phyloP scores from a whole-genome alignment of 2,329 filamentous ascomycete species.

The Pseudocercospora fijiensis region DNA sequence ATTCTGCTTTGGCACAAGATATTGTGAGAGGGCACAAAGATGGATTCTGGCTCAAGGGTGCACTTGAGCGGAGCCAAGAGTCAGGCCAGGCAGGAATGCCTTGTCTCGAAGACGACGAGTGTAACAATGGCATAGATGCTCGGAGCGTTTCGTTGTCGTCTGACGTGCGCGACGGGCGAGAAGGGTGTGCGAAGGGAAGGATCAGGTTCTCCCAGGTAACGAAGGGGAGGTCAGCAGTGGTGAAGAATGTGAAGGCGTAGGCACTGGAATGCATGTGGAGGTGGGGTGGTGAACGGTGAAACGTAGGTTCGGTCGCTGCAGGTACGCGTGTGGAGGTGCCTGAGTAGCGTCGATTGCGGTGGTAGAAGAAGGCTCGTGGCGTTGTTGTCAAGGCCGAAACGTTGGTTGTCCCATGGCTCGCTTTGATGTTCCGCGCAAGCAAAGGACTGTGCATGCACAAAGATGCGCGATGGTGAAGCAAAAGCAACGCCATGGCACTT shows the following conservation, averaged over 20 bases:
- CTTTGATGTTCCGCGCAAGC: neutral
- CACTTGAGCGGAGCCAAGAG: conserved; percentile 26
- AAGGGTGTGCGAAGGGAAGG: neutral
- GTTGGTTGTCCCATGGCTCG: neutral
- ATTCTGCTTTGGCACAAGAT: conserved; percentile 17
- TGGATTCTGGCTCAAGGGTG: conserved; percentile 16
- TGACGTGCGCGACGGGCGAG: conserved; percentile 18
- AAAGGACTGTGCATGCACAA: neutral
- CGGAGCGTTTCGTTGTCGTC: conserved; percentile 15
- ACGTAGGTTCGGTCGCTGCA: too few relatives aligned
- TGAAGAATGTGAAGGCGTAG: conserved; percentile 17
- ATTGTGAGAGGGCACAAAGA: conserved; percentile 14
- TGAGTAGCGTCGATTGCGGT: neutral
- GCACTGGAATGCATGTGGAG: conserved; percentile 21
- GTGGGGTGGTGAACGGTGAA: conserved; percentile 4
- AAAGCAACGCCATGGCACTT: neutral
- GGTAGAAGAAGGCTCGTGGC: neutral
- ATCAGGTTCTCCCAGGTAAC: conserved; percentile 29
- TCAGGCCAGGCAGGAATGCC: conserved; percentile 26
- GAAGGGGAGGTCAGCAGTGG: conserved; percentile 20
- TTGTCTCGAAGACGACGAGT: conserved; percentile 33
- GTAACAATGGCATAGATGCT: conserved; percentile 30
- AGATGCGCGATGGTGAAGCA: neutral
- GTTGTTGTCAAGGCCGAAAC: neutral
- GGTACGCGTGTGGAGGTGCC: neutral